Evolutionary conservation across 2,329 filamentous ascomycete genomes (phyloP).

Genomic region (Macrophomina tecta): DNA sequence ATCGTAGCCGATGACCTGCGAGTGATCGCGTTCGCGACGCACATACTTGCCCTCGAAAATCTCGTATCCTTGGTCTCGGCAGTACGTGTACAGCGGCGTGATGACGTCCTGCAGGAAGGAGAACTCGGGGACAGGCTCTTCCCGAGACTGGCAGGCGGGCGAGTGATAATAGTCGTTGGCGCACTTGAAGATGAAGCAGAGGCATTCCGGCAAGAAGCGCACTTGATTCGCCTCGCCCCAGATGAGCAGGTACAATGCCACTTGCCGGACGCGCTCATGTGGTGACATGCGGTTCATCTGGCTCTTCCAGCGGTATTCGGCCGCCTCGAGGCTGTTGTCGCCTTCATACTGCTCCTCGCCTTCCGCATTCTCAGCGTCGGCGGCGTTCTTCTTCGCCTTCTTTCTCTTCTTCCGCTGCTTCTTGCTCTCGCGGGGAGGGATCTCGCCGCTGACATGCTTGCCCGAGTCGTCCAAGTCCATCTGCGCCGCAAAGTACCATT

Average conservation of each 20-base stretch:
- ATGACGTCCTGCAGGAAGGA: constrained; percentile 94
- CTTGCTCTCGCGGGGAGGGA: constrained; percentile 76
- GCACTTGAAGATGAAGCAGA: constrained; percentile 99
- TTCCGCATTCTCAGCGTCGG: constrained; percentile 64
- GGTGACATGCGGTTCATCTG: constrained; percentile 99
- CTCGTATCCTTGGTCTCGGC: constrained; percentile 95
- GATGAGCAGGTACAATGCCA: constrained; percentile 90
- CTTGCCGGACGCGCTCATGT: constrained; percentile 89
- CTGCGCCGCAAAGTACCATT: constrained; percentile 98
- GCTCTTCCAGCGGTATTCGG: constrained; percentile 98
- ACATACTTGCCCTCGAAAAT: constrained; percentile 97
- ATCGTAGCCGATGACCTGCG: constrained; percentile 92
- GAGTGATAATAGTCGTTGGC: constrained; percentile 96
- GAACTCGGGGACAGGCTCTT: constrained; percentile 93
- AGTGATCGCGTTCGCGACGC: constrained; percentile 91
- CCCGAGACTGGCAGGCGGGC: constrained; percentile 85
- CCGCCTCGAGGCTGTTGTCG: constrained; percentile 94
- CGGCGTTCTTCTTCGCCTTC: constrained; percentile 77
- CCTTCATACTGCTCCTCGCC: constrained; percentile 90
- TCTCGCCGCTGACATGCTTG: constrained; percentile 85
- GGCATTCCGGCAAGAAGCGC: constrained; percentile 92
- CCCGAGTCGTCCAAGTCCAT: constrained; percentile 95
- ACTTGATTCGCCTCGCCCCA: constrained; percentile 99
- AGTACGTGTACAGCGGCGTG: constrained; percentile 93
- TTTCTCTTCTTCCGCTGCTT: constrained; percentile 83